A percentile compares a stretch with the other conserved stretches of the same genome.
Evolutionary conservation across 208 protist genomes (phyloP).

Genomic region (Trypanosomatidae sp.): DNA sequence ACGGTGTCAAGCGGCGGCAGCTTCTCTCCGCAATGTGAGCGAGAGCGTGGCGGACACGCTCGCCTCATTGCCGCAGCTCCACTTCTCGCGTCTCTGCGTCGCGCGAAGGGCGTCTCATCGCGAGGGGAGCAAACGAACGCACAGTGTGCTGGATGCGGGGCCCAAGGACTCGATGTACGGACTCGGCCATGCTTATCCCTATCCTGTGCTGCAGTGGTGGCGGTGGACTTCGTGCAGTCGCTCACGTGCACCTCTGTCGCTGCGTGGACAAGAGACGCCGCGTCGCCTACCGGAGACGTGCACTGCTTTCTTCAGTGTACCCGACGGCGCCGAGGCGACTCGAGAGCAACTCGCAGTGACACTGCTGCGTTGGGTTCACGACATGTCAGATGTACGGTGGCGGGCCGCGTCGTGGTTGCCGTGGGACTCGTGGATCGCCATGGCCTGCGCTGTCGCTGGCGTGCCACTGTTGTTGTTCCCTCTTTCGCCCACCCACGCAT

Average conservation of each 20-base stretch:
- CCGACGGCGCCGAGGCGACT: not conserved
- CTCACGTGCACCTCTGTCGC: not conserved
- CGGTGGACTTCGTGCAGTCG: not conserved
- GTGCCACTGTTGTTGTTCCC: not conserved
- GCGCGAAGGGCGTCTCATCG: not conserved
- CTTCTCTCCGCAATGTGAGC: not conserved
- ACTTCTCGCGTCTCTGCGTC: not conserved
- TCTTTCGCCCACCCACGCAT: not conserved
- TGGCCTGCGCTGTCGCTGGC: not conserved
- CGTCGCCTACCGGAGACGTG: not conserved
- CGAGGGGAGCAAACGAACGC: not conserved
- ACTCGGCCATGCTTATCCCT: not conserved
- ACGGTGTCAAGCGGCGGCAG: not conserved
- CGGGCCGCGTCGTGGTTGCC: constrained; percentile 23
- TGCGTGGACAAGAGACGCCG: not conserved
- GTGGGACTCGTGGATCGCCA: constrained; percentile 14
- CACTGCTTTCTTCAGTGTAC: not conserved
- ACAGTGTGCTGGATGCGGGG: not conserved
- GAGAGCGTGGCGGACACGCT: not conserved
- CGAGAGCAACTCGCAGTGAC: not conserved
- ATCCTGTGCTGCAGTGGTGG: constrained; percentile 2
- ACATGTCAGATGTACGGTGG: constrained; percentile 5
- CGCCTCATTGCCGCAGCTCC: not conserved
- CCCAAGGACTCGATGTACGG: not conserved
- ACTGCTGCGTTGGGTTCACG: not conserved